A percentile compares a stretch with the other conserved stretches of the same genome.
Evolutionary conservation across 768 basidiomycete species (phyloP).

Genomic region (Hygrophoropsis aurantiaca): DNA sequence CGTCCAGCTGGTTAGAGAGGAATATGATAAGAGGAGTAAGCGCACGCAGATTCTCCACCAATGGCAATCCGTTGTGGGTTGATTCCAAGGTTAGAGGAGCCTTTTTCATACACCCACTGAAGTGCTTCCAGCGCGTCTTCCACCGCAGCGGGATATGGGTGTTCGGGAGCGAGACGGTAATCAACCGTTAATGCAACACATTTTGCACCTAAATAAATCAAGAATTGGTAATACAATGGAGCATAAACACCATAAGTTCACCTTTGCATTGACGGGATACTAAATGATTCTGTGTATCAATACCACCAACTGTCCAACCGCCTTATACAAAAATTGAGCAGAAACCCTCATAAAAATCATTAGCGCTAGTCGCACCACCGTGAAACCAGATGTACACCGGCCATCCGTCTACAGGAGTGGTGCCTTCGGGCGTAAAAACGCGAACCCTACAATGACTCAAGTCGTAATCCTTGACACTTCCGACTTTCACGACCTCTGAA

Average conservation of each 20-base stretch:
- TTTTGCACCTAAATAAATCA: constrained; percentile 19
- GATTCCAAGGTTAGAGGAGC: constrained; percentile 44
- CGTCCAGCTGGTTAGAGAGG: too few relatives aligned
- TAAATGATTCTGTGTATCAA: constrained; percentile 60
- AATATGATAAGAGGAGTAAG: neutral
- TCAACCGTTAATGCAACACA: constrained; percentile 35
- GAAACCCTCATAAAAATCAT: too few relatives aligned
- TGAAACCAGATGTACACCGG: constrained; percentile 75
- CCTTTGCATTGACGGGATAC: constrained; percentile 34
- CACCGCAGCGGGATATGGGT: constrained; percentile 33
- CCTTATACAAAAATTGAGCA: constrained; percentile 36
- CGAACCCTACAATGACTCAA: constrained; percentile 55
- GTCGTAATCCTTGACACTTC: constrained; percentile 50
- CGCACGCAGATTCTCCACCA: constrained; percentile 72
- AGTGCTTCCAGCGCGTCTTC: constrained; percentile 37
- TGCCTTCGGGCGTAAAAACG: constrained; percentile 57
- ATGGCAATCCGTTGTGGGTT: constrained; percentile 58
- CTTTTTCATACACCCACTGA: constrained; percentile 37
- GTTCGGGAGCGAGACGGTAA: constrained; percentile 34
- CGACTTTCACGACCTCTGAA: constrained; percentile 56
- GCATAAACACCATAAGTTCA: neutral
- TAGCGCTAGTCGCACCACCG: constrained; percentile 47
- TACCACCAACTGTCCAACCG: constrained; percentile 76
- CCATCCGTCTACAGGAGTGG: constrained; percentile 59
- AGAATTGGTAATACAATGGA: neutral